These are phyloP conservation scores for Ceratobasidium papillatum DNA, from an alignment of 1,284 basidiomycete genomes.

Conservation along the genomic window DNA sequence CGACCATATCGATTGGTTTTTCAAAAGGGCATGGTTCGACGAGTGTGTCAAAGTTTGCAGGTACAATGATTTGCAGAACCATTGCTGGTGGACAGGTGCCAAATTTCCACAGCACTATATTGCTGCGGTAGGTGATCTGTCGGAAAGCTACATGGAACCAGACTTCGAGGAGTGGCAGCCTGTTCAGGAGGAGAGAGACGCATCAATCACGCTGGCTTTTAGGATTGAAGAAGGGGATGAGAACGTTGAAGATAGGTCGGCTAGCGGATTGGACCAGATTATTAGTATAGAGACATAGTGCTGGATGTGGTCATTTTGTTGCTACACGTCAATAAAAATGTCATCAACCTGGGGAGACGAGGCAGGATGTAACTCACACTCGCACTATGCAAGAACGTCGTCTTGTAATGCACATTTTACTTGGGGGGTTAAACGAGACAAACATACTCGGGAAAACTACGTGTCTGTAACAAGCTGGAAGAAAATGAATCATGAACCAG, in stretches of 20 bases:
- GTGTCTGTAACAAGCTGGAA: too few relatives aligned
- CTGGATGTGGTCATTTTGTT: too few relatives aligned
- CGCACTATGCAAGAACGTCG: too few relatives aligned
- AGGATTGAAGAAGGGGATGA: background rate
- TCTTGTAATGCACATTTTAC: too few relatives aligned
- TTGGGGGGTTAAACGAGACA: too few relatives aligned
- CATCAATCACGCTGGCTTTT: background rate
- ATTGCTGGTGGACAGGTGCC: background rate
- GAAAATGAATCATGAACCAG: too few relatives aligned
- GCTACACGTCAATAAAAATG: too few relatives aligned
- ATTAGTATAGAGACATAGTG: too few relatives aligned
- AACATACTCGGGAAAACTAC: too few relatives aligned
- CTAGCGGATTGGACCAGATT: too few relatives aligned
- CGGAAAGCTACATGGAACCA: background rate
- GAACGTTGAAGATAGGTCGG: background rate
- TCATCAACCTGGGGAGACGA: too few relatives aligned
- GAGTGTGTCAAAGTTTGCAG: background rate
- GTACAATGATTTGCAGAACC: background rate
- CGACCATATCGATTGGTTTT: background rate
- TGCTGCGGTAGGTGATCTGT: background rate
- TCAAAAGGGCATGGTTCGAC: background rate
- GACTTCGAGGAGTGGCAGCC: background rate
- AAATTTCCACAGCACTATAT: background rate
- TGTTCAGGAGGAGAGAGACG: background rate
- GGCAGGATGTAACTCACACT: too few relatives aligned